phyloP scores from a whole-genome alignment of 2,329 filamentous ascomycete species.

The Colletotrichum karsti region DNA sequence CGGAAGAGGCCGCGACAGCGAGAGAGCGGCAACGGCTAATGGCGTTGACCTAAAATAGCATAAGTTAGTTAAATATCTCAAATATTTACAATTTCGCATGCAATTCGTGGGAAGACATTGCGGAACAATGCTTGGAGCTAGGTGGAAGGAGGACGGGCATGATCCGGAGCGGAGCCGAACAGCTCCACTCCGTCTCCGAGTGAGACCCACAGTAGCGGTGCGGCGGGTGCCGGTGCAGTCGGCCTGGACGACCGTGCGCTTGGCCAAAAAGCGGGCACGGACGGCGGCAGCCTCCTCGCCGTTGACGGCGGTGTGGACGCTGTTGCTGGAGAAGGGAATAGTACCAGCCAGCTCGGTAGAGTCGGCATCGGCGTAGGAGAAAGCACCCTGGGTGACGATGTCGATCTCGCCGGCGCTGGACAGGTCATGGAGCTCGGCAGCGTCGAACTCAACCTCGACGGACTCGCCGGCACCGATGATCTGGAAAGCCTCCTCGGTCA shows the following conservation, averaged over 20 bases:
- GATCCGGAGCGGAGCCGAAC: too few relatives aligned
- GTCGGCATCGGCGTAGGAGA: slow-evolving; percentile 62
- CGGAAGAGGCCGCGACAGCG: slow-evolving; percentile 59
- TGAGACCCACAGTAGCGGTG: slow-evolving; percentile 42
- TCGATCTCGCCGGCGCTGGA: slow-evolving; percentile 61
- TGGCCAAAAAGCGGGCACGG: slow-evolving; percentile 51
- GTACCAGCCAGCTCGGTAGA: slow-evolving; percentile 64
- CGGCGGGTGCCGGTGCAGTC: slow-evolving; percentile 62
- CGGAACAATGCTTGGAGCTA: too few relatives aligned
- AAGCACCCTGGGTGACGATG: slow-evolving; percentile 62
- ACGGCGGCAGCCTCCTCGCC: slow-evolving; percentile 60
- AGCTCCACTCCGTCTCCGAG: neutral
- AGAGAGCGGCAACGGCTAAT: slow-evolving; percentile 62
- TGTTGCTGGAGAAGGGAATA: slow-evolving; percentile 67
- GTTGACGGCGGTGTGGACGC: slow-evolving; percentile 64
- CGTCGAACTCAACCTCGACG: slow-evolving; percentile 61
- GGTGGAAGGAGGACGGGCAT: neutral
- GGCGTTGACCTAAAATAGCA: slow-evolving; percentile 45
- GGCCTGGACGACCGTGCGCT: slow-evolving; percentile 60
- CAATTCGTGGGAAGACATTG: too few relatives aligned
- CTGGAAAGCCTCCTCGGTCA: slow-evolving; percentile 60
- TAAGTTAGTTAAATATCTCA: neutral
- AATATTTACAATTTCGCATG: too few relatives aligned
- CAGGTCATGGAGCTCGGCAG: slow-evolving; percentile 64
- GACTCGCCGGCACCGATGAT: slow-evolving; percentile 56